A percentile compares a stretch with the other conserved stretches of the same genome.
These are phyloP conservation scores for Suhomyces bolitotheri DNA, from an alignment of 1,139 yeast genomes.

Conservation along the genomic window DNA sequence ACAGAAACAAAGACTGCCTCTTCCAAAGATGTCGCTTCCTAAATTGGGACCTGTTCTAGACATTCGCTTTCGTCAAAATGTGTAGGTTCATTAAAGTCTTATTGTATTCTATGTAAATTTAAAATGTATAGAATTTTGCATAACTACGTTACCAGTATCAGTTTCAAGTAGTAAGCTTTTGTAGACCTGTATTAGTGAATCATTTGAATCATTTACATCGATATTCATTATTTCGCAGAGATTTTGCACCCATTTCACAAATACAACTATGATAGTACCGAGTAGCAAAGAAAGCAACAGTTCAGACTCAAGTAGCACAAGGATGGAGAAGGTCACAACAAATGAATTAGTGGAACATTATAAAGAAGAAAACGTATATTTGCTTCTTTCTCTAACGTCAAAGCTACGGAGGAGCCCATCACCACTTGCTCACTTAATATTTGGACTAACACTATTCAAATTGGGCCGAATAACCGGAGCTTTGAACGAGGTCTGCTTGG, in stretches of 20 bases:
- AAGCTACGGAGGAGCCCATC: conserved; percentile 10
- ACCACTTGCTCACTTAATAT: conserved; percentile 16
- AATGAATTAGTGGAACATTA: conserved; percentile 8
- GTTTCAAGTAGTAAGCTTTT: no score
- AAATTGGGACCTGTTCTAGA: no score
- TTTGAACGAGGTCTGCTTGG: conserved; percentile 28
- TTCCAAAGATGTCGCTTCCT: no score
- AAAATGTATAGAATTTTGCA: no score
- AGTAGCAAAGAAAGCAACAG: background rate
- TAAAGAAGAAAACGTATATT: conserved; percentile 15
- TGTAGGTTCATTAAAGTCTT: no score
- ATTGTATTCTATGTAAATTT: no score
- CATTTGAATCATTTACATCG: no score
- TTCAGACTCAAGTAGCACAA: background rate
- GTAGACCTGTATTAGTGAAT: no score
- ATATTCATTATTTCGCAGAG: no score
- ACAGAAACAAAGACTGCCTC: no score
- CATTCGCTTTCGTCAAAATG: no score
- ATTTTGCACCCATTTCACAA: conserved; percentile 8
- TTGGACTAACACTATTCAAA: conserved; percentile 25
- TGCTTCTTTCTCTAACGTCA: conserved; percentile 18
- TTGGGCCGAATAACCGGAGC: conserved; percentile 30
- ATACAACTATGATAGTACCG: conserved; percentile 1
- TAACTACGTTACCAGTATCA: no score
- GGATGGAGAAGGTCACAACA: background rate